Conservation (phyloP, 108 stramenopile genomes). For the Schizochytrium sp. region DNA sequence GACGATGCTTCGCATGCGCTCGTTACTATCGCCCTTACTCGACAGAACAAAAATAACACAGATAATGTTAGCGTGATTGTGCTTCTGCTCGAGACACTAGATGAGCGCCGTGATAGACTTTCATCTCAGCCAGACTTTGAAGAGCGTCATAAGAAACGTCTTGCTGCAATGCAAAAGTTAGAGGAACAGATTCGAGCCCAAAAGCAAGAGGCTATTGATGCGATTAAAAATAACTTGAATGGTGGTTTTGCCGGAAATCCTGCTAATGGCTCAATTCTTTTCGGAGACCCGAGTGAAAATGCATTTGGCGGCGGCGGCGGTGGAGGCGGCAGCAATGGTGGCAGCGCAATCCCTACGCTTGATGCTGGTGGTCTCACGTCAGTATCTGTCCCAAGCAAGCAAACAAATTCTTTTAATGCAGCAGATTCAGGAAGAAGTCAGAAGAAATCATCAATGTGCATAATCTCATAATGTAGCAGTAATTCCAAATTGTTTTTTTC, state of each 20-base stretch:
- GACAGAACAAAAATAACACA: conserved; percentile 15
- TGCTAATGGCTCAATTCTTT: neutral
- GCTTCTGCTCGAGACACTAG: conserved; percentile 20
- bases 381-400: neutral
- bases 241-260: neutral
- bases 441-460: conserved; percentile 12
- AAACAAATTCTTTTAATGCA: neutral
- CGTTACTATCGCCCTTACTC: conserved; percentile 26
- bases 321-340: neutral
- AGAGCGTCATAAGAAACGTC: conserved; percentile 2
- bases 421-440: neutral
- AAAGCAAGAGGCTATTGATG: conserved; percentile 17
- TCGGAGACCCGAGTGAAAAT: neutral
- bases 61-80: conserved; percentile 56
- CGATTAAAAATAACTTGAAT: neutral
- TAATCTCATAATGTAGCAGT: neutral
- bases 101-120: neutral
- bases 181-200: conserved; percentile 28
- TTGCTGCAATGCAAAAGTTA: neutral
- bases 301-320: neutral
- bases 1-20: conserved; percentile 29
- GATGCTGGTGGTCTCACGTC: conserved; percentile 1
- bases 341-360: neutral
- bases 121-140: neutral
- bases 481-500: neutral